A percentile compares a stretch with the other conserved stretches of the same genome.
Conservation (phyloP, 1,284 basidiomycete species). For the Microbotryum lychnidis-dioicae region DNA sequence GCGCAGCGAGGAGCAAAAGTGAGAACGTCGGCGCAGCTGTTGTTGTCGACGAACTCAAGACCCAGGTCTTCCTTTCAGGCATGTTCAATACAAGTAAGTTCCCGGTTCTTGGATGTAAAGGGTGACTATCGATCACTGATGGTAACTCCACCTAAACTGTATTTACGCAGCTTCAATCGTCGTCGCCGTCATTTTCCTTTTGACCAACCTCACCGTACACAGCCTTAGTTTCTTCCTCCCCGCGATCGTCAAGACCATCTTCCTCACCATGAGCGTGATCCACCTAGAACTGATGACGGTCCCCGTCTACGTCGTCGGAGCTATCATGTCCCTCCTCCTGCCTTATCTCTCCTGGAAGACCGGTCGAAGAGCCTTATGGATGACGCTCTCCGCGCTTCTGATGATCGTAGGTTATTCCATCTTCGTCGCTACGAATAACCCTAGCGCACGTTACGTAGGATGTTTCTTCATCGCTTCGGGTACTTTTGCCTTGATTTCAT, state of each 20-base stretch:
- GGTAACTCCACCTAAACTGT: too few relatives aligned
- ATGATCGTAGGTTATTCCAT: constrained; percentile 38
- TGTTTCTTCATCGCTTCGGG: constrained; percentile 31
- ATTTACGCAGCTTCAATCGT: constrained; percentile 21
- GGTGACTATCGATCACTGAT: too few relatives aligned
- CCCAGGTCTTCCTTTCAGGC: constrained; percentile 21
- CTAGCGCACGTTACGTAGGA: constrained; percentile 31
- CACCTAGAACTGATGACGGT: constrained; percentile 39
- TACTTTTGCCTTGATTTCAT: constrained; percentile 29
- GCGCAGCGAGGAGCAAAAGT: constrained; percentile 34
- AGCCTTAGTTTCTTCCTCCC: constrained; percentile 36
- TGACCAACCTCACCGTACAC: constrained; percentile 38
- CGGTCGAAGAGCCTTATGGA: constrained; percentile 28
- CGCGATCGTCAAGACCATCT: constrained; percentile 37
- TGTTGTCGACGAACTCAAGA: constrained; percentile 32
- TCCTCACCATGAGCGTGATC: constrained; percentile 34
- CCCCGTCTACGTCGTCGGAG: constrained; percentile 39
- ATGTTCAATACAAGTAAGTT: constrained; percentile 29
- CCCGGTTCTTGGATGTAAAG: too few relatives aligned
- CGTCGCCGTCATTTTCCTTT: constrained; percentile 36
- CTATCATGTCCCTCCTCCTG: constrained; percentile 31
- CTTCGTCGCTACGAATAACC: constrained; percentile 36
- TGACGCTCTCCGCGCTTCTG: constrained; percentile 24
- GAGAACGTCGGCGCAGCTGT: constrained; percentile 36
- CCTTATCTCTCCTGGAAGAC: constrained; percentile 35